Conservation (phyloP, 2,329 filamentous ascomycete genomes). For the Fusarium falciforme region DNA sequence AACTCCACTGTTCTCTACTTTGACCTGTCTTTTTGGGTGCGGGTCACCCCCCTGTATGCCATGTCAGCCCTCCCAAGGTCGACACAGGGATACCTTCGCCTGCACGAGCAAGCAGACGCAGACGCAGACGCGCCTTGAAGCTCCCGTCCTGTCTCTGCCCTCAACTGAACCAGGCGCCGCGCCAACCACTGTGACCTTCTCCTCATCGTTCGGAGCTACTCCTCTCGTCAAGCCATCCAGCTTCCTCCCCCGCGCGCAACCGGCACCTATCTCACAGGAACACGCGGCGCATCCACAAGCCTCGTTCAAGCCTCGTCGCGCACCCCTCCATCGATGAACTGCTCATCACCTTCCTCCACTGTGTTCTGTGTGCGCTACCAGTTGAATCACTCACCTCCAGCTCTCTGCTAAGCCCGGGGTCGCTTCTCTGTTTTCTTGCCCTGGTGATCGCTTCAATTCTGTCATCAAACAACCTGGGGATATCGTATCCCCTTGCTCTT, state of each 20-base stretch:
- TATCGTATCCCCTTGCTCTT: not conserved
- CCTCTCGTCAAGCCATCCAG: slow-evolving; percentile 1
- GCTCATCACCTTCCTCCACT: not conserved
- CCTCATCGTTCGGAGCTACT: slow-evolving; percentile 1
- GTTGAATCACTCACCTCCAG: not conserved
- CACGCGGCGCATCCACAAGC: slow-evolving; percentile 17
- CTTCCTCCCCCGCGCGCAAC: slow-evolving; percentile 9
- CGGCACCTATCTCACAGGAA: slow-evolving; percentile 5
- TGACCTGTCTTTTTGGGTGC: not conserved
- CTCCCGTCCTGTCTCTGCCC: not conserved
- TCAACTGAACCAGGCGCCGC: not conserved
- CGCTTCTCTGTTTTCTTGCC: not conserved
- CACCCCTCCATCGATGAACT: not conserved
- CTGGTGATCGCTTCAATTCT: not conserved
- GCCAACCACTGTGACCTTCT: not conserved
- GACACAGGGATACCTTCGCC: not conserved
- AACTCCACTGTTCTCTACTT: not conserved
- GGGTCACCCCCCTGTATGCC: not conserved
- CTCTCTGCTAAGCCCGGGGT: not conserved
- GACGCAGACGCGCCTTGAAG: slow-evolving; percentile 1
- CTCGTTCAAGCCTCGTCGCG: slow-evolving; percentile 6
- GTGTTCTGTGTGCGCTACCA: not conserved
- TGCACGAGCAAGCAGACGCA: not conserved
- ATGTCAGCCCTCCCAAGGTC: slow-evolving; percentile 1
- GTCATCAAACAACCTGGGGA: not conserved